These are phyloP conservation scores for Russula dissimulans DNA, from an alignment of 768 basidiomycete genomes.

Conservation along the genomic window DNA sequence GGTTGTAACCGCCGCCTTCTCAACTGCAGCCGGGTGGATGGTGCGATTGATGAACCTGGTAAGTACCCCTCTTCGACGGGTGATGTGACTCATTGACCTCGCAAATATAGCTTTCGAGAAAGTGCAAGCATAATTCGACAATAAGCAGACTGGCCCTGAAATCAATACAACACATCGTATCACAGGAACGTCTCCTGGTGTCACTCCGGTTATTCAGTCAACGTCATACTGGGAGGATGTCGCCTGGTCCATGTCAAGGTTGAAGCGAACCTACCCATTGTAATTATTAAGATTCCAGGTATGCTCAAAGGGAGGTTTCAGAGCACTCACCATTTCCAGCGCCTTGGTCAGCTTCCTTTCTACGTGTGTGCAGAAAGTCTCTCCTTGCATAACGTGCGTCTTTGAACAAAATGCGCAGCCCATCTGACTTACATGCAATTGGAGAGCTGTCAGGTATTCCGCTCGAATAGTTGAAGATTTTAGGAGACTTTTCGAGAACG, in stretches of 20 bases:
- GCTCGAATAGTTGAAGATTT: not conserved
- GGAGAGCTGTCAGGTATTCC: not conserved
- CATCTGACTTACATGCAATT: not conserved
- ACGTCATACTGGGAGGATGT: not conserved
- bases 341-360: not conserved
- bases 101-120: no score
- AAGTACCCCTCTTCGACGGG: no score
- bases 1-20: no score
- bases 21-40: no score
- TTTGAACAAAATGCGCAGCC: constrained; percentile 5
- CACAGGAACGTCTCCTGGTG: no score
- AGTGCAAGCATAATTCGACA: no score
- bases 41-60: no score
- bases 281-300: not conserved
- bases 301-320: not conserved
- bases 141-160: no score
- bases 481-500: not conserved
- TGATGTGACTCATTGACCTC: no score
- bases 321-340: not conserved
- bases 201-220: no score
- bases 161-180: no score
- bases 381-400: not conserved
- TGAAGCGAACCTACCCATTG: not conserved
- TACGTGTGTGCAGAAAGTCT: not conserved
- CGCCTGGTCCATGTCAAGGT: not conserved